phyloP scores from a whole-genome alignment of 192 early-diverging fungal species.

The Podila horticola region DNA sequence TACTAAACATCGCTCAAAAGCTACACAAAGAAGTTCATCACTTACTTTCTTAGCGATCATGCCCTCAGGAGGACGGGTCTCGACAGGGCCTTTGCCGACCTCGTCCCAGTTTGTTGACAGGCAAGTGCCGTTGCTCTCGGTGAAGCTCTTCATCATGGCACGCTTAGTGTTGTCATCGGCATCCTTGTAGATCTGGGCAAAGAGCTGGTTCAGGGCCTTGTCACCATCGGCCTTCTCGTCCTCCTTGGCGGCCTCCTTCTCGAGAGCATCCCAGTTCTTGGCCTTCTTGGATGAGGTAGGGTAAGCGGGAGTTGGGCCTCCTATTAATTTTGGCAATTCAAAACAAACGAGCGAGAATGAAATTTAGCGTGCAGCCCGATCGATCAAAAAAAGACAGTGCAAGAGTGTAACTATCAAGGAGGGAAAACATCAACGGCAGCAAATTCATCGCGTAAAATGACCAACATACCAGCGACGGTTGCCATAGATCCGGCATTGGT shows the following conservation, averaged over 20 bases:
- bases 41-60: conserved; percentile 84
- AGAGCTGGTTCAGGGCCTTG: conserved; percentile 88
- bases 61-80: conserved; percentile 92
- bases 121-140: conserved; percentile 94
- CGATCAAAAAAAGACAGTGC: background rate
- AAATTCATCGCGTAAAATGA: too few relatives aligned
- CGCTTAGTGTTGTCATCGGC: conserved; percentile 86
- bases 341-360: background rate
- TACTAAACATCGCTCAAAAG: background rate
- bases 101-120: conserved; percentile 97
- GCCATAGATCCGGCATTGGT: conserved; percentile 50
- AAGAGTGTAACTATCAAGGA: background rate
- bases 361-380: background rate
- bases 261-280: conserved; percentile 90
- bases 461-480: conserved; percentile 54
- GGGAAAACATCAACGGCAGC: conserved; percentile 13
- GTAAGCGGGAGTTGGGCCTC: conserved; percentile 36
- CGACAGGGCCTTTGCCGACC: conserved; percentile 85
- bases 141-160: conserved; percentile 98
- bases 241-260: conserved; percentile 78
- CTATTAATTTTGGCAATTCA: conserved; percentile 2
- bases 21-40: background rate
- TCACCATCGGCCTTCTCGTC: conserved; percentile 92
- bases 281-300: conserved; percentile 63
- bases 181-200: conserved; percentile 93